Conservation (phyloP, 1,284 basidiomycete species). For the Rhodotorula sp. region DNA sequence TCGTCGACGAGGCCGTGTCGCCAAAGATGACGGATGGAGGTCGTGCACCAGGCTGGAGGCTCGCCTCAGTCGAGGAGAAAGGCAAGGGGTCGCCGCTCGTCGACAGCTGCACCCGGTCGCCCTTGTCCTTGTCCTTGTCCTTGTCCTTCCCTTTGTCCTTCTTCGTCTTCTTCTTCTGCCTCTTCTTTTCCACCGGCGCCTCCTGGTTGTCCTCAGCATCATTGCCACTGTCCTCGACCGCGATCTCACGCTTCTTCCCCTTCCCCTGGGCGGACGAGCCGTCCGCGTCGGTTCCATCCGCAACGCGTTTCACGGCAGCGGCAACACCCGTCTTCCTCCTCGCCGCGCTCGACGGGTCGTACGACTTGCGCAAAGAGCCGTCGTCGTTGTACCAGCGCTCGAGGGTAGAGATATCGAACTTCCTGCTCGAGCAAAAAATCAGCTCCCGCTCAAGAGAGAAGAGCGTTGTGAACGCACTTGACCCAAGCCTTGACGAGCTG, state of each 20-base stretch:
- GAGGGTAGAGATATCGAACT: slow-evolving; percentile 1
- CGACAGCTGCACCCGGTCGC: too few relatives aligned
- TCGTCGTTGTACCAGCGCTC: slow-evolving; percentile 2
- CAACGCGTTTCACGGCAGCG: background rate
- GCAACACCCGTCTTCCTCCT: background rate
- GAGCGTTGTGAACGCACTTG: background rate
- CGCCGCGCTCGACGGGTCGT: background rate
- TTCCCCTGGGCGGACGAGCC: background rate
- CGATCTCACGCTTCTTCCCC: background rate
- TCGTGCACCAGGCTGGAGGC: background rate
- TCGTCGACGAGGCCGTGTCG: background rate
- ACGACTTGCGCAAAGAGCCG: slow-evolving; percentile 1
- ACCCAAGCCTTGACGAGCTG: slow-evolving; percentile 8
- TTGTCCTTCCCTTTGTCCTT: background rate
- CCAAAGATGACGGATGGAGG: too few relatives aligned
- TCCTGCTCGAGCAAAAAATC: background rate
- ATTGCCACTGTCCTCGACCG: background rate
- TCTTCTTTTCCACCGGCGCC: background rate
- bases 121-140: background rate
- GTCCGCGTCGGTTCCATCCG: too few relatives aligned
- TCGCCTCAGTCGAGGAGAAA: background rate
- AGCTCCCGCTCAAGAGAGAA: too few relatives aligned
- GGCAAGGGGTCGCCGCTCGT: too few relatives aligned
- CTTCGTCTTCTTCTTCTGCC: too few relatives aligned
- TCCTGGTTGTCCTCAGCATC: background rate